These are phyloP conservation scores for Xylaria hypoxylon DNA, from an alignment of 2,329 filamentous ascomycete genomes.

Conservation along the genomic window DNA sequence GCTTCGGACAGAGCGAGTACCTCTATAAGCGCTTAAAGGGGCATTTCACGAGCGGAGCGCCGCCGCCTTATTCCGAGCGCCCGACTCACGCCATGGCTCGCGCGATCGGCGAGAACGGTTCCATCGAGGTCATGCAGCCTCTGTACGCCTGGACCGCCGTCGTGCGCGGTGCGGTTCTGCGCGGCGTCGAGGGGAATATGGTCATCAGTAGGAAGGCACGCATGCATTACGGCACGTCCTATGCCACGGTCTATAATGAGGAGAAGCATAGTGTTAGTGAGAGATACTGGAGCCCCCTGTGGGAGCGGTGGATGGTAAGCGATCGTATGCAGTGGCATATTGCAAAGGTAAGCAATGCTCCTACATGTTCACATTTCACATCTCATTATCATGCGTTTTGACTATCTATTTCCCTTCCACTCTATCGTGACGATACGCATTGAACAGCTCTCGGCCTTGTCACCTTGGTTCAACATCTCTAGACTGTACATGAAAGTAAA, in stretches of 20 bases:
- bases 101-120: slow-evolving; percentile 60
- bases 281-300: slow-evolving; percentile 82
- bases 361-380: slow-evolving; percentile 3
- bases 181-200: slow-evolving; percentile 82
- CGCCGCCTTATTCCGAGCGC: slow-evolving; percentile 74
- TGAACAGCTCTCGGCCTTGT: no score
- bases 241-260: slow-evolving; percentile 84
- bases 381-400: not conserved
- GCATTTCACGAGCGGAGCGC: slow-evolving; percentile 71
- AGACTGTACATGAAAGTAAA: not conserved
- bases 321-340: slow-evolving; percentile 91
- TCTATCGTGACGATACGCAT: not conserved
- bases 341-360: slow-evolving; percentile 68
- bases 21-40: slow-evolving; percentile 77
- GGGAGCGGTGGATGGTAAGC: slow-evolving; percentile 86
- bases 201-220: slow-evolving; percentile 79
- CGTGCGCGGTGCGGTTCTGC: slow-evolving; percentile 79
- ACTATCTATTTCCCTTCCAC: not conserved
- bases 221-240: slow-evolving; percentile 83
- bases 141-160: slow-evolving; percentile 86
- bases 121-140: slow-evolving; percentile 84
- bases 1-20: slow-evolving; percentile 84
- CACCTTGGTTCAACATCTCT: not conserved
- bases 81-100: slow-evolving; percentile 72
- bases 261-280: slow-evolving; percentile 78